Evolutionary conservation across 352 stramenopile genomes (phyloP), one percentile per base, ranked within the genome.

Genomic region (Pythium guiyangense): DNA sequence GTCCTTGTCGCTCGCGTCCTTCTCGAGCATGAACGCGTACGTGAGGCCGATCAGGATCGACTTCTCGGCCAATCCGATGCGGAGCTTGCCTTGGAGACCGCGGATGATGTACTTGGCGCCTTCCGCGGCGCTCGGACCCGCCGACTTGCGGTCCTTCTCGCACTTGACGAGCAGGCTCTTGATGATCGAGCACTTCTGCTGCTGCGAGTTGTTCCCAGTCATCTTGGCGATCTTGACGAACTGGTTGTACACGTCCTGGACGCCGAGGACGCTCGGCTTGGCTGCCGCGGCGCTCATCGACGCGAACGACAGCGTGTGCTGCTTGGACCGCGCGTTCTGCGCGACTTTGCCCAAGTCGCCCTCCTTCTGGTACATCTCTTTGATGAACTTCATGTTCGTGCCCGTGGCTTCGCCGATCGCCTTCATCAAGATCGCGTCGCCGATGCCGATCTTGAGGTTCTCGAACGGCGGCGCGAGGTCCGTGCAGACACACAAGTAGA

Each of bases 101-200:
- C 98, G 92, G 45, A 99, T 98, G 44, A 99, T 97, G 79, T 98
- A 99, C 73, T 99, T 99, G 46, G 96, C 88, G 8, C 69, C 80
- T 57, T 88, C 80, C 0, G 79, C 80, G 18, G 71, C 69, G 66
- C 98, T 92, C 27, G 26, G 31, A 10, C 26, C 26, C 5, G 70
- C 59, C 6, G 71, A 75, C 50, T 87, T 91, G 49, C 81, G 86
- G 60, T 90, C 75, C 57, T 92, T 94, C 57, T 93, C 79, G 60
- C 85, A 94, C 54, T 91, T 88, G 20, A 99, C 92, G 15, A 99
- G 74, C 45, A 99, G 71, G 14, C 84, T 82, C 69, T 99, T 98
- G 70, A 99, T 99, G 49, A 98, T 93, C 40, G 91, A 94, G 42
- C 97, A 94, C 73, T 99, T 99, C 46, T 91, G 88, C 67, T 98